phyloP scores from a whole-genome alignment of 257 asterid species.

The Linaria vulgaris region DNA sequence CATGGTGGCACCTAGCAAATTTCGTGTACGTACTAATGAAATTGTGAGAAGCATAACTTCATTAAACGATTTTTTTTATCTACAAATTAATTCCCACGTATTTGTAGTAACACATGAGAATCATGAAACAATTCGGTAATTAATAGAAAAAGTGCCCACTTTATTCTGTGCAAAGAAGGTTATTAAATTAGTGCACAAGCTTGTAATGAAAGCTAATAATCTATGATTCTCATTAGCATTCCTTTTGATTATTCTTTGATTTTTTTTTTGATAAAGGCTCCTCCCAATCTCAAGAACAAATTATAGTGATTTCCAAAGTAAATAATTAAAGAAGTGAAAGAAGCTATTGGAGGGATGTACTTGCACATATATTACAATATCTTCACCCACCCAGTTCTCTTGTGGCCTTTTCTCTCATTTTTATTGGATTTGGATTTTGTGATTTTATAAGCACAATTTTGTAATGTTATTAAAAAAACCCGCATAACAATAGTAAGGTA shows the following conservation, averaged over 20 bases:
- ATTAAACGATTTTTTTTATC: slow-evolving; percentile 14
- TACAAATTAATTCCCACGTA: slow-evolving; percentile 4
- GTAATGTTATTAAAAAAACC: too few species aligned
- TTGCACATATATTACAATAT: background rate
- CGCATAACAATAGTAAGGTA: too few species aligned
- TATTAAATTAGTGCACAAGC: background rate
- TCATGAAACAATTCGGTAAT: background rate
- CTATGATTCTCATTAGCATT: slow-evolving; percentile 17
- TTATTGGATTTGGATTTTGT: too few species aligned
- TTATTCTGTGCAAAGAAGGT: background rate
- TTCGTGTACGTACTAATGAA: too few species aligned
- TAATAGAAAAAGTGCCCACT: too few species aligned
- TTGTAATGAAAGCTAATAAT: slow-evolving; percentile 27
- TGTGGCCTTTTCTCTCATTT: too few species aligned
- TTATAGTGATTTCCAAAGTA: background rate
- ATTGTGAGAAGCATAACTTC: slow-evolving; percentile 23
- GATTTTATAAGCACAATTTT: too few species aligned
- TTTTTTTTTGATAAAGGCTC: slow-evolving; percentile 16
- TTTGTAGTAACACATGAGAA: background rate
- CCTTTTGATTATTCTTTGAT: slow-evolving; percentile 2
- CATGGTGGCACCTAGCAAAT: too few species aligned
- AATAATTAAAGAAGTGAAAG: background rate
- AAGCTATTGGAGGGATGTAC: background rate
- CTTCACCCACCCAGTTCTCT: slow-evolving; percentile 20
- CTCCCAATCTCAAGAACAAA: background rate